Evolutionary conservation across 2,329 filamentous ascomycete genomes (phyloP), one percentile per base, ranked within the genome.

Genomic region (Spiromastix sp.): DNA sequence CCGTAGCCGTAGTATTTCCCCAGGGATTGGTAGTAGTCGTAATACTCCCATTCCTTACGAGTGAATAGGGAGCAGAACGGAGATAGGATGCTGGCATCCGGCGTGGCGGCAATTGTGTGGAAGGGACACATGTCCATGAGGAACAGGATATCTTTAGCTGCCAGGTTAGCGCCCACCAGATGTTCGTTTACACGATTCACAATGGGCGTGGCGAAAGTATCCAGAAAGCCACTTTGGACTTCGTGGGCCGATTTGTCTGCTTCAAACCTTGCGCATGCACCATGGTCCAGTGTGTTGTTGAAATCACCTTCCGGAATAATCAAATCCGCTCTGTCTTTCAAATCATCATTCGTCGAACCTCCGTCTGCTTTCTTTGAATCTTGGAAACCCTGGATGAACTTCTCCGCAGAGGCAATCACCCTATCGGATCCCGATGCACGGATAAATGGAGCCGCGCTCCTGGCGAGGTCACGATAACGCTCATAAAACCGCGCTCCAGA

Each of bases 101-200:
- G 51, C 4, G 73, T 66, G 4, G 37, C 28, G 6, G 79, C 76
- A n/a, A 93, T 76, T 0, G 84, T 89, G 46, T 81, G 72, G 60
- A 85, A 94, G 0, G 87, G 79, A 50, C 87, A 95, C 41, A 94
- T 67, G 48, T 94, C 85, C 85, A 95, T 94, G 21, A 95, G 55
- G 38, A 71, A 72, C 38, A 86, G 64, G 1, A 77, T 74, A 21
- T 89, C 77, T 1, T 63, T 50, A 9, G 67, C 52, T 2, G 71
- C 73, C 27, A 94, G 56, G 41, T 81, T 75, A 4, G 73, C 77
- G 2, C 81, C 81, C 0, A 70, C 70, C 0, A 95, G 66, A 41
- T 79, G 73, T 10, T 61, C 48, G 51, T 87, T 85, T 26, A 94
- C 59, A 5, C 84, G 75, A 2, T 67, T 57, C n/a, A 71, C 70